Evolutionary conservation across 2,329 filamentous ascomycete genomes (phyloP).

Genomic region (Scortechinia acanthostroma): DNA sequence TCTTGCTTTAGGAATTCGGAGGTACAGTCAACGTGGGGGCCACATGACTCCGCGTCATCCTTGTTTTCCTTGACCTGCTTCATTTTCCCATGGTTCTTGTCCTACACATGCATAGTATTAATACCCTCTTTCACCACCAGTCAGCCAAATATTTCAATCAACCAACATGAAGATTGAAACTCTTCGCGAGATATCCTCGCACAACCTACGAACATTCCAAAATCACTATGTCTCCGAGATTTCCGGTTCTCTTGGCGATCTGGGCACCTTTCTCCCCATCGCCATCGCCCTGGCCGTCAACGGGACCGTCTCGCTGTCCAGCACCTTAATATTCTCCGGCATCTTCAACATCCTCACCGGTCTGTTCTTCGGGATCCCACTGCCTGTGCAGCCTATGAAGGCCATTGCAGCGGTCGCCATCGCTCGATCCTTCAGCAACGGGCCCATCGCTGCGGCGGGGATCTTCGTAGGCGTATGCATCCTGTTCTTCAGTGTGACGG

Average conservation of each 20-base stretch:
- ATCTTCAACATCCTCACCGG: constrained; percentile 81
- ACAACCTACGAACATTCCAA: constrained; percentile 49
- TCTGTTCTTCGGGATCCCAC: constrained; percentile 74
- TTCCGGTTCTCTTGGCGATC: constrained; percentile 80
- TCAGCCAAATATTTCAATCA: too few species aligned
- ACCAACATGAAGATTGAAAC: not conserved
- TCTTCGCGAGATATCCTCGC: not conserved
- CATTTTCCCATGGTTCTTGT: too few species aligned
- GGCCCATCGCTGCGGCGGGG: constrained; percentile 75
- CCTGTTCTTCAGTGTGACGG: constrained; percentile 70
- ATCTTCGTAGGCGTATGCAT: constrained; percentile 71
- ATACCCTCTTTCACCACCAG: too few species aligned
- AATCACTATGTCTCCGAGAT: constrained; percentile 64
- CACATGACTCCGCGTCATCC: too few species aligned
- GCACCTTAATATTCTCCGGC: constrained; percentile 82
- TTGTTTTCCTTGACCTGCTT: too few species aligned
- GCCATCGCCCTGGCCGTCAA: constrained; percentile 79
- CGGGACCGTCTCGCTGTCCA: constrained; percentile 71
- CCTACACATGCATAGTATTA: too few species aligned
- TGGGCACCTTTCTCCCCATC: constrained; percentile 82
- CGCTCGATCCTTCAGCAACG: constrained; percentile 53
- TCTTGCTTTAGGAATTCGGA: too few species aligned
- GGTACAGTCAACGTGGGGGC: too few species aligned
- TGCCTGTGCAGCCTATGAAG: constrained; percentile 86
- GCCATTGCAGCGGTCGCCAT: constrained; percentile 91